phyloP scores from a whole-genome alignment of 768 basidiomycete genomes.

The Auricularia cornea region DNA sequence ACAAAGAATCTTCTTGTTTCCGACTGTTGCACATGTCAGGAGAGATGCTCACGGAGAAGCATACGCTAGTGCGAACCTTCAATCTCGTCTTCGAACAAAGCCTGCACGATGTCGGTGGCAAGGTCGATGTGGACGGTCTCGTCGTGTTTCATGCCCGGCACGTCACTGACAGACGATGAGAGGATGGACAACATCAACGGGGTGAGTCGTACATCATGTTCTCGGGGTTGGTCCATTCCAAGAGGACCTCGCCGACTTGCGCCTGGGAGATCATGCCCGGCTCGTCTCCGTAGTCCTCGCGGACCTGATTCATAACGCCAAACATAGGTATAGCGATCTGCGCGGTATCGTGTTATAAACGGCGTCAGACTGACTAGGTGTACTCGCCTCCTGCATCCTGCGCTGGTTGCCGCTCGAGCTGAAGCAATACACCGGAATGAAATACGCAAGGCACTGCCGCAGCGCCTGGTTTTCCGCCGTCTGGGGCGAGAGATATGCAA shows the following conservation, averaged over 20 bases:
- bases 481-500: slow-evolving; percentile 70
- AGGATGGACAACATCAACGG: slow-evolving; percentile 1
- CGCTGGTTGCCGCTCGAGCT: slow-evolving; percentile 69
- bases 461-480: slow-evolving; percentile 76
- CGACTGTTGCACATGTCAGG: slow-evolving; percentile 31
- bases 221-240: slow-evolving; percentile 83
- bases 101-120: slow-evolving; percentile 46
- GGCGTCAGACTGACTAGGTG: slow-evolving; percentile 6
- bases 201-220: slow-evolving; percentile 47
- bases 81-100: slow-evolving; percentile 39
- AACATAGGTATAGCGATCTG: slow-evolving; percentile 69
- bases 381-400: slow-evolving; percentile 50
- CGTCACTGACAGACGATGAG: slow-evolving; percentile 24
- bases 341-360: background rate
- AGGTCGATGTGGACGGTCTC: slow-evolving; percentile 48
- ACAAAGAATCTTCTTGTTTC: slow-evolving; percentile 54
- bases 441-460: slow-evolving; percentile 78
- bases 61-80: slow-evolving; percentile 39
- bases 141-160: slow-evolving; percentile 32
- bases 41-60: background rate
- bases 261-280: slow-evolving; percentile 64
- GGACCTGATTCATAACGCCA: slow-evolving; percentile 46
- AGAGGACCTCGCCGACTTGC: slow-evolving; percentile 70
- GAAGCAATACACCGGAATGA: slow-evolving; percentile 80
- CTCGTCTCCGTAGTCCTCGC: slow-evolving; percentile 59